A percentile compares a stretch with the other conserved stretches of the same genome.
Conservation (phyloP, 2,329 filamentous ascomycete species). For the Bipolaris cookei region DNA sequence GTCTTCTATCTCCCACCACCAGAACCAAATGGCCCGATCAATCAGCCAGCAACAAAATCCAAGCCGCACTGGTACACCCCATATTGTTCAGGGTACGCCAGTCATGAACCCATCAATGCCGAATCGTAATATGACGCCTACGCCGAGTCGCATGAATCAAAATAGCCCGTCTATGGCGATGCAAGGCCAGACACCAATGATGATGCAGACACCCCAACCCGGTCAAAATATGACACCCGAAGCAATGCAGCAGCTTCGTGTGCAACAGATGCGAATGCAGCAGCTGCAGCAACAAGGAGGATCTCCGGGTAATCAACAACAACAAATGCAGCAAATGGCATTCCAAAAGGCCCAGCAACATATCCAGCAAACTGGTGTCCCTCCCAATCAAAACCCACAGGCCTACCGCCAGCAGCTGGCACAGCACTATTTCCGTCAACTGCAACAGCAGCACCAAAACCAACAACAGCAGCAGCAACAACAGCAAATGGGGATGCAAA, state of each 20-base stretch:
- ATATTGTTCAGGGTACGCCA: slow-evolving; percentile 48
- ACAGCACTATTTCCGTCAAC: slow-evolving; percentile 31
- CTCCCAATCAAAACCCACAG: slow-evolving; percentile 35
- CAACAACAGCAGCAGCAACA: slow-evolving; percentile 38
- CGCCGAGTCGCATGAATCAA: slow-evolving; percentile 47
- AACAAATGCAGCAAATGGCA: slow-evolving; percentile 39
- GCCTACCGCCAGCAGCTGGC: slow-evolving; percentile 38
- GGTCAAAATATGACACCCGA: slow-evolving; percentile 46
- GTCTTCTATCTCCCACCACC: slow-evolving; percentile 48
- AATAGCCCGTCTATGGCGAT: slow-evolving; percentile 45
- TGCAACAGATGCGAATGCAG: slow-evolving; percentile 36
- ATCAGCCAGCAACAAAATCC: slow-evolving; percentile 49
- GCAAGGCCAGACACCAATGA: slow-evolving; percentile 46
- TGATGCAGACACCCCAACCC: slow-evolving; percentile 46
- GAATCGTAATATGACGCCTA: slow-evolving; percentile 50
- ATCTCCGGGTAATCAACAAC: slow-evolving; percentile 28
- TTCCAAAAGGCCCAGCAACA: slow-evolving; percentile 43
- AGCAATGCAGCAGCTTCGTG: slow-evolving; percentile 40
- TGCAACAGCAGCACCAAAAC: slow-evolving; percentile 41
- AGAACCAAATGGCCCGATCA: slow-evolving; percentile 48
- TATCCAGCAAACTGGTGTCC: slow-evolving; percentile 43
- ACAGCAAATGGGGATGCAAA: slow-evolving; percentile 35
- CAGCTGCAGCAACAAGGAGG: slow-evolving; percentile 37
- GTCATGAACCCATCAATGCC: slow-evolving; percentile 48
- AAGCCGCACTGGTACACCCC: slow-evolving; percentile 49